These are phyloP conservation scores for Zymoseptoria pseudotritici DNA, from an alignment of 2,329 filamentous ascomycete genomes.

Conservation along the genomic window DNA sequence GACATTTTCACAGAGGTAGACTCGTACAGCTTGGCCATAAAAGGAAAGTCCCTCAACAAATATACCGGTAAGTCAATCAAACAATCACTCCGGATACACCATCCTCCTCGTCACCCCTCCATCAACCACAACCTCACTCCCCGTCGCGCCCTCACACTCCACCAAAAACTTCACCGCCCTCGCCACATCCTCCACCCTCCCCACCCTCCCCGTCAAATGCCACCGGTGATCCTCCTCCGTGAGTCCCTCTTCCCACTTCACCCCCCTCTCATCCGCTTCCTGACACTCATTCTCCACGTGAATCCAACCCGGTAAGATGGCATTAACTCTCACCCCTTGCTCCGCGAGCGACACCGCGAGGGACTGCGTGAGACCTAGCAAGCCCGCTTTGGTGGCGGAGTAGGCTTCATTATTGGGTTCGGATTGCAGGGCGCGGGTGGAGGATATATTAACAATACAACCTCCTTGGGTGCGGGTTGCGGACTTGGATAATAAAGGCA, in stretches of 20 bases:
- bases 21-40: too few species aligned
- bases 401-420: conserved; percentile 46
- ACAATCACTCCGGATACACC: conserved; percentile 33
- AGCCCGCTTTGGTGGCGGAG: conserved; percentile 44
- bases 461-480: conserved; percentile 13
- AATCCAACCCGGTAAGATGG: conserved; percentile 47
- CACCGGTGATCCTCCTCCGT: conserved; percentile 40
- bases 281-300: conserved; percentile 40
- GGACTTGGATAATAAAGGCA: conserved; percentile 22
- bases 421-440: conserved; percentile 43
- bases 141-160: conserved; percentile 36
- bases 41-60: too few species aligned
- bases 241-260: conserved; percentile 42
- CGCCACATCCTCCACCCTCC: conserved; percentile 42
- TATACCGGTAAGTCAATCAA: too few species aligned
- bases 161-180: conserved; percentile 36
- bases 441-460: conserved; percentile 42
- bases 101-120: conserved; percentile 42
- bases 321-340: conserved; percentile 41
- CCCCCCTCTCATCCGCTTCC: conserved; percentile 34
- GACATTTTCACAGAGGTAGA: too few species aligned
- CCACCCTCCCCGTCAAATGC: conserved; percentile 46
- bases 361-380: conserved; percentile 44
- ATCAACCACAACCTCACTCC: conserved; percentile 42
- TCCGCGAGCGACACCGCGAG: conserved; percentile 42